Evolutionary conservation across 1,139 yeast species (phyloP), one percentile per base, ranked within the genome.

Genomic region (Magnusiomyces fungicola): DNA sequence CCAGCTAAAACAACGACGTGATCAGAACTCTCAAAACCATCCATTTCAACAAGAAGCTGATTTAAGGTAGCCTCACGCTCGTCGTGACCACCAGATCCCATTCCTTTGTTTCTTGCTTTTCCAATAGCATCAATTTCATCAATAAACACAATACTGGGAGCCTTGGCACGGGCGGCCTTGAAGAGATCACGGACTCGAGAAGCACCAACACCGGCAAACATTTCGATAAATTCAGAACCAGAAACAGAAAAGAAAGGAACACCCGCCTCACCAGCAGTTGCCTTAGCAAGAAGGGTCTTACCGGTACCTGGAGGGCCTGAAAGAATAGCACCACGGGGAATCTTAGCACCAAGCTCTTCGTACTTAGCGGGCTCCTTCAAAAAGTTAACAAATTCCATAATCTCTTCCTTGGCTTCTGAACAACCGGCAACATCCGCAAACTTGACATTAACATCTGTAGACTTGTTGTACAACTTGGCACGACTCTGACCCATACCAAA

Each of bases 281-380:
- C 98, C 66, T 87, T 90, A n/a, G 98, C 98, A 52, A 92, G 72
- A 56, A 92, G 72, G 0, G 98, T 92, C 68, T 92, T 92, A 81
- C 98, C 98, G 6, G 98, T 92, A 74, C 98, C 98, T 46, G 98
- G 98, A n/a, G 97, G 96, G 53, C 98, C 98, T 14, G 96, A 86
- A 53, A 94, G 72, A 56, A 92, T 88, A 12, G 98, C 98, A 61
- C 98, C 98, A 64, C 97, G 80, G 46, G 98, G 98, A 56, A 92
- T 94, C 68, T 90, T 88, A 18, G 97, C 98, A 41, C 98, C 98
- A 48, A 92, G 72, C 55, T 79, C 81, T 65, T 90, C 96, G 66
- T 89, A 92, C 64, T 88, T 89, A 47, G 75, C 75, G 12, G 98
- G 98, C 58, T 89, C 79, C 66, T 89, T 86, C 66, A 92, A 76